Conservation (phyloP, 257 asterid genomes). For the Plectranthus barbatus region DNA sequence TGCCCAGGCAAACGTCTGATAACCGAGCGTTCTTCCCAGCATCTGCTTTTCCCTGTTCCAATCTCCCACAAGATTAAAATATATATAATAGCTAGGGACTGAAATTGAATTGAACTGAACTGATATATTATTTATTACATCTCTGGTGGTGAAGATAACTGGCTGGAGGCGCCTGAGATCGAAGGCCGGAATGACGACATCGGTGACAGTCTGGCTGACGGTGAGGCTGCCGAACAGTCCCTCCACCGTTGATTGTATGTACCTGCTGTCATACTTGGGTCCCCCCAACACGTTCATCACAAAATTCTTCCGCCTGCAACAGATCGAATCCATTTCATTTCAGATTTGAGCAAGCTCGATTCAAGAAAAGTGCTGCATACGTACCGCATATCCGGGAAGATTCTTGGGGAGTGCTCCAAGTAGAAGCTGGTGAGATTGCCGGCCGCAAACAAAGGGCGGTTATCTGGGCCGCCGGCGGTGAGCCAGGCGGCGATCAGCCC, state of each 20-base stretch:
- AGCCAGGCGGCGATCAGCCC: slow-evolving; percentile 59
- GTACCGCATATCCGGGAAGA: slow-evolving; percentile 43
- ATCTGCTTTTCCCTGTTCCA: slow-evolving; percentile 31
- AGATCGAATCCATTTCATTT: too few relatives aligned
- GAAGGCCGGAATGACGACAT: slow-evolving; percentile 53
- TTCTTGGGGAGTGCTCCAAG: slow-evolving; percentile 41
- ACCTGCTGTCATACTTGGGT: slow-evolving; percentile 51
- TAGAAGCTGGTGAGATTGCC: slow-evolving; percentile 44
- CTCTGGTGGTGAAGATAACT: slow-evolving; percentile 40
- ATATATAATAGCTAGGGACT: too few relatives aligned
- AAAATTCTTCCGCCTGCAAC: slow-evolving; percentile 30
- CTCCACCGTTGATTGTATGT: slow-evolving; percentile 25
- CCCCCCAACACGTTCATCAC: slow-evolving; percentile 37
- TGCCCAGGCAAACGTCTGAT: slow-evolving; percentile 52
- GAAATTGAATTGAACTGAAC: too few relatives aligned
- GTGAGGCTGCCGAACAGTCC: slow-evolving; percentile 36
- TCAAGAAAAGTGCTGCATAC: too few relatives aligned
- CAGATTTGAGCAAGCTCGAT: too few relatives aligned
- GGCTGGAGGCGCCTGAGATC: slow-evolving; percentile 59
- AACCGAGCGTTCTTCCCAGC: slow-evolving; percentile 37
- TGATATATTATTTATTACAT: slow-evolving; percentile 35
- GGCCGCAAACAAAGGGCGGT: slow-evolving; percentile 61
- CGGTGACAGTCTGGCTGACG: slow-evolving; percentile 38
- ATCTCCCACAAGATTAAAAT: neutral
- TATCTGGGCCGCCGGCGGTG: slow-evolving; percentile 44